These are phyloP conservation scores for Mortierella sp. DNA, from an alignment of 371 early-diverging fungal species.

Conservation along the genomic window DNA sequence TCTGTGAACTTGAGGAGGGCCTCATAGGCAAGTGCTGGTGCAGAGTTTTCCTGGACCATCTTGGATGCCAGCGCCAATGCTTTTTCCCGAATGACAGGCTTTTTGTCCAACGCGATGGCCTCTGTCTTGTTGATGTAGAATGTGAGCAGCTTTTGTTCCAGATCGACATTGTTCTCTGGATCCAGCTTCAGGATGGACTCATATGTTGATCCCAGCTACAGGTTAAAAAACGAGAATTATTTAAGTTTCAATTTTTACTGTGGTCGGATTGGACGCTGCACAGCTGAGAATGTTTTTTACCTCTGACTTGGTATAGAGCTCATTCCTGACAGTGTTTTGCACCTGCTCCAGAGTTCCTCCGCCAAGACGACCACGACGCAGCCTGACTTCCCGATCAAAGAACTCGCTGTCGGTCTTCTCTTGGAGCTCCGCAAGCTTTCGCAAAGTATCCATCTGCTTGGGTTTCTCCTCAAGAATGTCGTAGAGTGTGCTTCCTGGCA, in stretches of 20 bases:
- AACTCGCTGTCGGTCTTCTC: slow-evolving; percentile 70
- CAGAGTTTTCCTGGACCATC: slow-evolving; percentile 44
- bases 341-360: slow-evolving; percentile 75
- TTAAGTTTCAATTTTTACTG: neutral
- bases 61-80: slow-evolving; percentile 57
- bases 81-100: slow-evolving; percentile 26
- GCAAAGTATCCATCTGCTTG: slow-evolving; percentile 66
- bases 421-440: slow-evolving; percentile 66
- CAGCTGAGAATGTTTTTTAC: slow-evolving; percentile 22
- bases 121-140: slow-evolving; percentile 46
- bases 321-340: slow-evolving; percentile 67
- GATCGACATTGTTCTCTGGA: slow-evolving; percentile 21
- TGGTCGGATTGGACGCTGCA: neutral
- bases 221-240: neutral
- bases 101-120: slow-evolving; percentile 17
- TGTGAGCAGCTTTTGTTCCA: slow-evolving; percentile 41
- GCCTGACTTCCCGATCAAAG: slow-evolving; percentile 73
- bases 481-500: slow-evolving; percentile 67
- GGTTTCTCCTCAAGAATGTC: slow-evolving; percentile 66
- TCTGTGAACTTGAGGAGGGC: slow-evolving; percentile 65
- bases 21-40: slow-evolving; percentile 65
- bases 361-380: slow-evolving; percentile 78
- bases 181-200: slow-evolving; percentile 47
- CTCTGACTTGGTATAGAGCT: slow-evolving; percentile 72
- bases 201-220: slow-evolving; percentile 51